Evolutionary conservation across 352 stramenopile genomes (phyloP), one percentile per base, ranked within the genome.

Genomic region (Phytophthora quininea): DNA sequence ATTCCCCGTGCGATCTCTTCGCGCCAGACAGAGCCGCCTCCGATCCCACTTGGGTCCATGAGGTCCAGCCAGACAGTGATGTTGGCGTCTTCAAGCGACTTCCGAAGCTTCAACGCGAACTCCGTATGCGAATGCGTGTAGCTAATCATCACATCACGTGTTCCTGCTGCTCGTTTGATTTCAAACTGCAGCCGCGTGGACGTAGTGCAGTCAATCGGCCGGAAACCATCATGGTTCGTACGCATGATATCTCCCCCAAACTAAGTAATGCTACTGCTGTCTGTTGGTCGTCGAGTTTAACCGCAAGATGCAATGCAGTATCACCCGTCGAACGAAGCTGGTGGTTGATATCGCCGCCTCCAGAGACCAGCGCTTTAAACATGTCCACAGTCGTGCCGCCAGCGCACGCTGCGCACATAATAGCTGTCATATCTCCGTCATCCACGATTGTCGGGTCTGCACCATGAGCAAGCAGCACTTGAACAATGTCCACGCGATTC

Each of bases 141-240:
- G 67, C 86, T 95, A 62, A 95, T 93, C 86, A 95, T 93, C 14
- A 92, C 86, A 52, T 95, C 86, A 2, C 86, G 82, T 15, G 86
- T 80, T 1, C 86, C 86, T 32, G 86, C 86, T 0, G 84, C 85
- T 7, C 74, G 79, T 71, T 95, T 95, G 46, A 95, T 84, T 50
- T 86, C 85, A 29, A 88, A 95, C 33, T 88, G 81, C 5, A 95
- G 68, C 59, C 80, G 82, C 3, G 86, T 93, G 3, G 82, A 89
- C 14, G 83, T 92, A 4, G 86, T 91, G 45, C 84, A 93, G 55
- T 95, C 86, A 12, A 95, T 70, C 3, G 86, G 81, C 14, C 86
- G 73, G 32, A 89, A 65, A 0, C 84, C 84, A 5, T 90, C 81
- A 31, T 69, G 47, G 55, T 94, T 94, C 30, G 79, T 91, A 7